Conservation (phyloP, 2,329 filamentous ascomycete genomes). For the Tolypocladium amazonense region DNA sequence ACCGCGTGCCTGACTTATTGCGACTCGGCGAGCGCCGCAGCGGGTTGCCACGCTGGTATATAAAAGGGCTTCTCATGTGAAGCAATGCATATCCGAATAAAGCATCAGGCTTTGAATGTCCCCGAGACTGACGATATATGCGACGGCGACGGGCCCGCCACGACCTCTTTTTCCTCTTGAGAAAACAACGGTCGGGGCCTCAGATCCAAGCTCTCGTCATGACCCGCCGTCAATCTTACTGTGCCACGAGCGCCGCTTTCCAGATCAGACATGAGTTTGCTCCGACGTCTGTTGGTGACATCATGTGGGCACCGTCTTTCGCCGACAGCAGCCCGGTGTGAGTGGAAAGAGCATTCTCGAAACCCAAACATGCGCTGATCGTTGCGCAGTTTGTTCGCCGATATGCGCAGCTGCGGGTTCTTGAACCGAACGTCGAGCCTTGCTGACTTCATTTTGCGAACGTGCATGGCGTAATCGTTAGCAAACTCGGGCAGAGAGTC, state of each 20-base stretch:
- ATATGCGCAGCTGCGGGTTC: constrained; percentile 49
- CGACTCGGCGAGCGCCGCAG: background rate
- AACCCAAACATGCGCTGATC: constrained; percentile 51
- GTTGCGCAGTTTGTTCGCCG: constrained; percentile 42
- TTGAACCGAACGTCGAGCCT: constrained; percentile 43
- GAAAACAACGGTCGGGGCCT: constrained; percentile 18
- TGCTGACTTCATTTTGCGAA: constrained; percentile 39
- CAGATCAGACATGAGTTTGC: constrained; percentile 1
- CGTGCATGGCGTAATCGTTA: constrained; percentile 40
- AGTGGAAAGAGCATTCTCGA: constrained; percentile 50
- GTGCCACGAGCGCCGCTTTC: background rate
- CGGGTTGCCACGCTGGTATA: background rate
- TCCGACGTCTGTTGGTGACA: constrained; percentile 6
- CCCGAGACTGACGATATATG: background rate
- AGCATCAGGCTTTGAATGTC: background rate
- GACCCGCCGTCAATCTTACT: background rate
- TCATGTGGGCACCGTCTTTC: constrained; percentile 43
- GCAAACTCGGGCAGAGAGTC: constrained; percentile 32
- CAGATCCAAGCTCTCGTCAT: constrained; percentile 2
- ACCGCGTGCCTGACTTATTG: background rate
- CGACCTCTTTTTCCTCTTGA: constrained; percentile 2
- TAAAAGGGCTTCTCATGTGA: background rate
- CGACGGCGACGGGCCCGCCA: background rate
- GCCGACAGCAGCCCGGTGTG: constrained; percentile 42
- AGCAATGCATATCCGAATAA: background rate